Conservation (phyloP, 179 eudicot genomes). For the Gypsophila paniculata region DNA sequence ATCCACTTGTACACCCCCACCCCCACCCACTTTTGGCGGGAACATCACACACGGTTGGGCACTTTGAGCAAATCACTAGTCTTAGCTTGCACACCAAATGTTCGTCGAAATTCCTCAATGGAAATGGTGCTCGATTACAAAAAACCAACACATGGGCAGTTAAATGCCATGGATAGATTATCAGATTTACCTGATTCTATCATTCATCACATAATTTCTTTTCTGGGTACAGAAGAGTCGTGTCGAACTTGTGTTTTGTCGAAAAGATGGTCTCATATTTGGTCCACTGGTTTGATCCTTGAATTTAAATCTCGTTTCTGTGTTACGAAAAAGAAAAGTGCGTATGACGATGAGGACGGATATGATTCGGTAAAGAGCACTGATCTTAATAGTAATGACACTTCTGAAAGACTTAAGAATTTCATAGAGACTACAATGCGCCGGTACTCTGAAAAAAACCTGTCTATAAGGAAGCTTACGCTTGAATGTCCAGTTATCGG, state of each 20-base stretch:
- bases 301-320: neutral
- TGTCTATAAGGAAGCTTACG: neutral
- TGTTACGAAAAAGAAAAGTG: neutral
- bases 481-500: neutral
- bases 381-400: neutral
- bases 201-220: conserved; percentile 4
- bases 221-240: neutral
- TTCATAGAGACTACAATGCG: conserved; percentile 5
- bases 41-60: too few relatives aligned
- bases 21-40: neutral
- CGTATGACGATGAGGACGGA: neutral
- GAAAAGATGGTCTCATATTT: neutral
- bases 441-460: neutral
- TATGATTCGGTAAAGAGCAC: neutral
- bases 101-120: conserved; percentile 10
- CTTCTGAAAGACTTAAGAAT: neutral
- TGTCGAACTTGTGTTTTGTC: conserved; percentile 4
- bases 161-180: neutral
- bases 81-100: conserved; percentile 12
- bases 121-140: neutral
- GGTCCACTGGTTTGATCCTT: conserved; percentile 6
- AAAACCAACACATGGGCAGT: neutral
- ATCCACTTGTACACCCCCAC: too few relatives aligned
- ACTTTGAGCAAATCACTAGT: too few relatives aligned
- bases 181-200: conserved; percentile 8